These are phyloP conservation scores for Vitis hybrid DNA, from an alignment of 177 flowering plant species.

Conservation along the genomic window DNA sequence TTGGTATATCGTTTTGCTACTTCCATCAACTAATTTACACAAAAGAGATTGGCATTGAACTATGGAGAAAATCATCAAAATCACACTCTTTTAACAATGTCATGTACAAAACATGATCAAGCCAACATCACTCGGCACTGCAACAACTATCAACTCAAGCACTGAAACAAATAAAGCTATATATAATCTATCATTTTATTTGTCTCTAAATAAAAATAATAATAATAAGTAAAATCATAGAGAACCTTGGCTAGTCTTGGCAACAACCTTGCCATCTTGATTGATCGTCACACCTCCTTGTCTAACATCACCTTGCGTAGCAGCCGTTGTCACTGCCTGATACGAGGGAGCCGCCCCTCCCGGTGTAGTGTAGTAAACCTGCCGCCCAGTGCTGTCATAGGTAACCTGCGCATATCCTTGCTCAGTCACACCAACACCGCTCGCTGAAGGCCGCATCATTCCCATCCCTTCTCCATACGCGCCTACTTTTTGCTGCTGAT, in stretches of 20 bases:
- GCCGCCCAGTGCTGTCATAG: slow-evolving; percentile 56
- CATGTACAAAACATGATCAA: not conserved
- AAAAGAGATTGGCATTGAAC: not conserved
- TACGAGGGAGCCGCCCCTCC: slow-evolving; percentile 33
- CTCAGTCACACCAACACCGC: slow-evolving; percentile 20
- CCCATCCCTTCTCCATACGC: slow-evolving; percentile 28
- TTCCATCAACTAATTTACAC: not conserved
- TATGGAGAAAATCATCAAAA: not conserved
- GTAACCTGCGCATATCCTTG: slow-evolving; percentile 44
- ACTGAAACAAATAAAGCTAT: not conserved
- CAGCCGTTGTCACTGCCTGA: slow-evolving; percentile 16
- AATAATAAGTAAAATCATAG: slow-evolving; percentile 13
- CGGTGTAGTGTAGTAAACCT: slow-evolving; percentile 46
- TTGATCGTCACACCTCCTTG: slow-evolving; percentile 21
- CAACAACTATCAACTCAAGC: not conserved
- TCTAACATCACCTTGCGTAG: not conserved
- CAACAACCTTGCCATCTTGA: slow-evolving; percentile 36
- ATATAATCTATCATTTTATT: not conserved
- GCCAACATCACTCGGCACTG: not conserved
- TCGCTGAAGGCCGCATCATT: slow-evolving; percentile 19
- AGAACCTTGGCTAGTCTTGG: slow-evolving; percentile 19
- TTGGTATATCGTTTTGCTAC: not conserved
- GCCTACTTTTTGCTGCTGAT: slow-evolving; percentile 22
- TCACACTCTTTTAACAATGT: not conserved
- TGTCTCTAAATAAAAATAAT: not conserved